These are phyloP conservation scores for Solanum appendiculatum DNA, from an alignment of 257 asterid species.

Conservation along the genomic window DNA sequence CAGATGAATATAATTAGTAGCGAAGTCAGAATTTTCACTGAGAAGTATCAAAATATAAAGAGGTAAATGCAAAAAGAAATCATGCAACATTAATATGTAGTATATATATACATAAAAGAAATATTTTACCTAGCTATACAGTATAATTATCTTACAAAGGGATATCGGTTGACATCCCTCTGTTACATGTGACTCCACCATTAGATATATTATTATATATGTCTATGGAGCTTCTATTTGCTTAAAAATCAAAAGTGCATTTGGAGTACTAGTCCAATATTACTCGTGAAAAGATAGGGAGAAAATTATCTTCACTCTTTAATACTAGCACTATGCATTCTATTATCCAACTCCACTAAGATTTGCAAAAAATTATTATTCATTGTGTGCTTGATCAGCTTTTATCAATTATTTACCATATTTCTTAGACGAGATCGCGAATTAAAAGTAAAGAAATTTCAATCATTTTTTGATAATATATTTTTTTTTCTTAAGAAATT, in stretches of 20 bases:
- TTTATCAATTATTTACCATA: neutral
- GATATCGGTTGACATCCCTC: accelerated
- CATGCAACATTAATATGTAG: too few species aligned
- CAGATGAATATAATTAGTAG: too few species aligned
- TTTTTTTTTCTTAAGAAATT: neutral
- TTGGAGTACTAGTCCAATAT: neutral
- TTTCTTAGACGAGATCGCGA: neutral
- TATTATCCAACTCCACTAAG: neutral
- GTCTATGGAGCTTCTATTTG: neutral
- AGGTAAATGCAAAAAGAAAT: neutral
- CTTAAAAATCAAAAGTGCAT: neutral
- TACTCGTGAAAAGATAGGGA: neutral
- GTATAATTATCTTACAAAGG: too few species aligned
- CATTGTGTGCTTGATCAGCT: neutral
- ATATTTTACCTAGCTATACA: too few species aligned
- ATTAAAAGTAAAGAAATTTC: neutral
- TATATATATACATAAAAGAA: too few species aligned
- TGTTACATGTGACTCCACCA: neutral
- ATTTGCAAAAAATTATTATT: neutral
- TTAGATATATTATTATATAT: too few species aligned
- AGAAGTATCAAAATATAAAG: neutral
- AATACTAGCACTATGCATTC: neutral
- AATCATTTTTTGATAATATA: neutral
- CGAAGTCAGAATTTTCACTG: too few species aligned
- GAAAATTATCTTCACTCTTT: neutral